Evolutionary conservation across 176 grass and related monocot species (phyloP).

Genomic region (Ampelocalamus luodianensis): DNA sequence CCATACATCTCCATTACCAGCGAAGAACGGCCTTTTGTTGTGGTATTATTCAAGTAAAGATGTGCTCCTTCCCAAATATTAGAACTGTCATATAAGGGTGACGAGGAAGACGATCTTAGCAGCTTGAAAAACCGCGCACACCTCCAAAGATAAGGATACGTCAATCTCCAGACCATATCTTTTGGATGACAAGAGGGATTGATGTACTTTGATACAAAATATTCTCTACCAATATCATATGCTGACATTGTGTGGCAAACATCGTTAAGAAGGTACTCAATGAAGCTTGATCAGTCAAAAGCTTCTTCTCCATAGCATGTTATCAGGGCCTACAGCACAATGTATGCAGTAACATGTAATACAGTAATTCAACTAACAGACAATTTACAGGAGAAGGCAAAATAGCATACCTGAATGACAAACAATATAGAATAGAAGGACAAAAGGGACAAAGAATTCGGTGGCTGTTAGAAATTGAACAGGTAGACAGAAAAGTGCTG

Average conservation of each 20-base stretch:
- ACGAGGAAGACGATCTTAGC: conserved; percentile 56
- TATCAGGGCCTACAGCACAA: conserved; percentile 73
- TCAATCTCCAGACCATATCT: conserved; percentile 81
- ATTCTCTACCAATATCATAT: conserved; percentile 64
- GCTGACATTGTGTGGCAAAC: conserved; percentile 75
- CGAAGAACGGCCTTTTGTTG: conserved; percentile 48
- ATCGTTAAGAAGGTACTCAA: conserved; percentile 62
- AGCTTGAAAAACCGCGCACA: conserved; percentile 88
- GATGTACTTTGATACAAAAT: conserved; percentile 87
- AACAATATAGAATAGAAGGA: conserved; percentile 88
- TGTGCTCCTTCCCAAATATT: conserved; percentile 82
- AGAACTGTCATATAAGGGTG: conserved; percentile 73
- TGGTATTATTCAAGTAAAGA: conserved; percentile 55
- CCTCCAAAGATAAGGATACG: conserved; percentile 90
- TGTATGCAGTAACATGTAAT: conserved; percentile 11
- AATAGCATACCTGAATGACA: conserved; percentile 81
- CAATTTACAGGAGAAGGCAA: not conserved
- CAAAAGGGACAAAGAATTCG: conserved; percentile 73
- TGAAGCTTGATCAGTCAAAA: conserved; percentile 80
- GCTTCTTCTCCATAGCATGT: conserved; percentile 78
- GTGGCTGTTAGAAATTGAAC: conserved; percentile 67
- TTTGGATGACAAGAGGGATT: conserved; percentile 67
- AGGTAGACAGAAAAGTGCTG: conserved; percentile 80
- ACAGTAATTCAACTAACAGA: conserved; percentile 20
- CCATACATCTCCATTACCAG: conserved; percentile 63